Conservation (phyloP, 2,329 filamentous ascomycete species). For the Ascomycota sp. region DNA sequence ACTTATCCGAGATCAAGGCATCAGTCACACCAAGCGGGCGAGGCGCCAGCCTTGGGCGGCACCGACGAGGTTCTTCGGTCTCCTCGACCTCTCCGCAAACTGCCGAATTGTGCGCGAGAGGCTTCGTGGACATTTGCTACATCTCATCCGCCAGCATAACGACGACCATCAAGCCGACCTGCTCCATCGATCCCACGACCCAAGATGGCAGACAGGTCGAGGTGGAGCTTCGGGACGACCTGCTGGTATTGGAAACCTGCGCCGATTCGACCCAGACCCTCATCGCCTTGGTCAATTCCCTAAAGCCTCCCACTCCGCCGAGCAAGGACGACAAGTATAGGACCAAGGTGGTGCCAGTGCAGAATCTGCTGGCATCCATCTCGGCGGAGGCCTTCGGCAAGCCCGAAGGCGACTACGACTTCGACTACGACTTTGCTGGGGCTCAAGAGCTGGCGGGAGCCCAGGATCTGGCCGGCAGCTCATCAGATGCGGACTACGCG, state of each 20-base stretch:
- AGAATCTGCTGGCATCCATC: constrained; percentile 79
- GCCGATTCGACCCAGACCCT: constrained; percentile 93
- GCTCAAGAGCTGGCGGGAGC: constrained; percentile 29
- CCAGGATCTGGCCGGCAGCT: constrained; percentile 20
- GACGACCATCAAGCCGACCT: constrained; percentile 35
- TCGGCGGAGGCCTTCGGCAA: constrained; percentile 62
- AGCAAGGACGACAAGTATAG: constrained; percentile 70
- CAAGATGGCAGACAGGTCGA: constrained; percentile 41
- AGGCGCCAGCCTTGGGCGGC: constrained; percentile 4
- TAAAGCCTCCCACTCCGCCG: constrained; percentile 67
- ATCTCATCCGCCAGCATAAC: constrained; percentile 61
- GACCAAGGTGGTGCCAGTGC: constrained; percentile 66
- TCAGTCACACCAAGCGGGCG: background rate
- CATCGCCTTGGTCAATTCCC: constrained; percentile 54
- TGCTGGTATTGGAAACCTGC: constrained; percentile 83
- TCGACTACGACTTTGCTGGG: constrained; percentile 40
- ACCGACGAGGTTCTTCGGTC: constrained; percentile 5
- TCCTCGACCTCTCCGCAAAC: constrained; percentile 27
- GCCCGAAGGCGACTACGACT: constrained; percentile 39
- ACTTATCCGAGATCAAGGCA: constrained; percentile 23
- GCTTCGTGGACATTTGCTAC: constrained; percentile 72
- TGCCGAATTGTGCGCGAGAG: constrained; percentile 37
- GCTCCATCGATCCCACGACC: constrained; percentile 17
- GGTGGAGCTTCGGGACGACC: constrained; percentile 64
- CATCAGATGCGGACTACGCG: constrained; percentile 11